Base-by-base conservation (phyloP, 441 rosid genomes). In the Euphorbia schlechtendalii region DNA sequence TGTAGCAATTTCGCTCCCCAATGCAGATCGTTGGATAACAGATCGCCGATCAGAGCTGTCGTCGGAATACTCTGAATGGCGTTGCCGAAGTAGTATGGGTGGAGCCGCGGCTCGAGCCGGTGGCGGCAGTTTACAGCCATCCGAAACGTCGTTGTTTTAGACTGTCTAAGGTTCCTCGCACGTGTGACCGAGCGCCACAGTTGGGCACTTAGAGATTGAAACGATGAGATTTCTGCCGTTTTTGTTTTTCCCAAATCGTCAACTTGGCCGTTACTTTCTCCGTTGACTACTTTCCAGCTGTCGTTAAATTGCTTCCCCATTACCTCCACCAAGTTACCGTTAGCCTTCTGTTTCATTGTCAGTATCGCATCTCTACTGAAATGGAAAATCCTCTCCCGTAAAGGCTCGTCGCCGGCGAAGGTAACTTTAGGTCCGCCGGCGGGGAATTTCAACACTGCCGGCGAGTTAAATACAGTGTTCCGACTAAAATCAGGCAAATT, bases 111-210 rank as follows among this genome's bases (percentile, higher is more conserved):
- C 70, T 86, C 82, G 3, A 92, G 82, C 38, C 98, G 72, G 85
- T 86, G 98, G 5, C 98, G 82, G 79, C 97, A 92, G 69, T 92
- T 92, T 11, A 90, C 94, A 0, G 98, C 96, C 98, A 90, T 88
- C 5, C 98, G 81, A 67, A 90, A 88, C 68, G 96, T 90, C 43
- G 98, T 85, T 76, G 71, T 72, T 64, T 92, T 88, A 8, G 68
- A 25, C 1, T 76, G 73, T 17, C 73, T 76, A 9, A 90, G 74
- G 1, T 86, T 83, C 78, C 98, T 84, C 14, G 91, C 96, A 9
- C 97, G 86, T 34, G 97, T 90, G 24, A 90, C 98, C 3, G 81
- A 82, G 21, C 89, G 75, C 98, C 98, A 93, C 10, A 90, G 83
- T 82, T 84, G 96, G 27, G 91, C 92, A 43, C 84, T 74, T 0